Base-by-base conservation (phyloP, 225 moss, liverwort and hornwort species). In the Thuidium tamariscinum region DNA sequence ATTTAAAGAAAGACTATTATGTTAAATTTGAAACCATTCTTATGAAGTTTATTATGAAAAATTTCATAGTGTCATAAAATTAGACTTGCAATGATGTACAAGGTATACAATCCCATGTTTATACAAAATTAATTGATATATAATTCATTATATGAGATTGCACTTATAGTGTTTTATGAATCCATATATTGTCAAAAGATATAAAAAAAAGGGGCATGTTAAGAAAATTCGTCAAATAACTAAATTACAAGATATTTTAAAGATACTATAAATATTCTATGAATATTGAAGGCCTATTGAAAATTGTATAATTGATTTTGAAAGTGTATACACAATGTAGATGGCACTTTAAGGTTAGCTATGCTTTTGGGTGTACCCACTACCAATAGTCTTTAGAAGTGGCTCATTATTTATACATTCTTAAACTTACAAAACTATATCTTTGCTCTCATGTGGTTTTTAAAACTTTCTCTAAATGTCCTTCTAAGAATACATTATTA, bases 131-230 rank as follows among this genome's bases (percentile, higher is more conserved):
- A n/a, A n/a, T 23, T 75, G 23, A 15, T 1, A 23, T 52, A 14
- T 13, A n/a, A 52, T n/a, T 2, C 5, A 74, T 52, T 34, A 2
- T 51, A 6, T 34, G 0, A 20, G 1, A 19, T 0, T 48, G 2
- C 4, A 30, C 4, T 20, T 32, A 2, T 13, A 12, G 11, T 0
- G 0, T 14, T 14, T n/a, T n/a, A 13, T n/a, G 0, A 52, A 14
- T 1, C 15, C 0, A 22, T 3, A 0, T 23, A 3, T 1, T 0
- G 1, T 75, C 9, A 14, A 74, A 52, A 1, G 14, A 1, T n/a
- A 75, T 23, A 3, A 5, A 5, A 2, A 23, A 1, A 14, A 1
- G 22, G 9, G n/a, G 4, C 51, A 74, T 6, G 3, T 3, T 56
- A 11, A 74, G 34, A 34, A 21, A 3, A 51, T 5, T 46, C 2